phyloP scores from a whole-genome alignment of 108 stramenopile species.

The Conticribra guillardii region DNA sequence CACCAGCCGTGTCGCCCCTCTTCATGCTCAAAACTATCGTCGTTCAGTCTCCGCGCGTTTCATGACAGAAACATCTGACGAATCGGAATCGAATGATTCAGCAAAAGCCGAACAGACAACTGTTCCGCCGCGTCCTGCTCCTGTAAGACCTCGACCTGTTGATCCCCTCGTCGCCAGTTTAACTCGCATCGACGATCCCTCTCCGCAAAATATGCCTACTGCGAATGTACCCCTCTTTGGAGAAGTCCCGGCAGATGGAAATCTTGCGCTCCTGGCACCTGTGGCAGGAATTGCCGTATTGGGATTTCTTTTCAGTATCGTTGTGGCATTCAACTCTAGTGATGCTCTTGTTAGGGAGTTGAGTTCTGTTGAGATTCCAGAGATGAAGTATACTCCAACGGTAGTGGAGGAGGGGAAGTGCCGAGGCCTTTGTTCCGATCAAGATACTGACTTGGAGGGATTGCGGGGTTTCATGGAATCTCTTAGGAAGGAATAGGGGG shows the following conservation, averaged over 20 bases:
- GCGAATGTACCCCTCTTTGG: constrained; percentile 68
- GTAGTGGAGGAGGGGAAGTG: constrained; percentile 52
- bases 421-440: constrained; percentile 68
- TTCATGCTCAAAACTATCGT: background rate
- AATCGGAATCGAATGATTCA: background rate
- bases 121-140: constrained; percentile 12
- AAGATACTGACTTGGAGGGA: constrained; percentile 58
- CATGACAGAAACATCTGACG: background rate
- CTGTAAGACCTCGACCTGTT: constrained; percentile 30
- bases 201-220: constrained; percentile 33
- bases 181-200: constrained; percentile 61
- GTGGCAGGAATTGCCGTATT: constrained; percentile 66
- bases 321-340: constrained; percentile 56
- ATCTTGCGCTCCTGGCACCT: constrained; percentile 63
- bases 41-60: background rate
- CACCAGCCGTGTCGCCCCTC: background rate
- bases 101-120: background rate
- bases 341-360: constrained; percentile 59
- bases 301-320: constrained; percentile 65
- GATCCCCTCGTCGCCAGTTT: constrained; percentile 75
- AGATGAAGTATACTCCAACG: constrained; percentile 49
- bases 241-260: constrained; percentile 74
- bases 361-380: constrained; percentile 35
- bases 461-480: constrained; percentile 64
- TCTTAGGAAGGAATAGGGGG: constrained; percentile 6